Base-by-base conservation (phyloP, 257 asterid genomes). In the Solanum pennellii region DNA sequence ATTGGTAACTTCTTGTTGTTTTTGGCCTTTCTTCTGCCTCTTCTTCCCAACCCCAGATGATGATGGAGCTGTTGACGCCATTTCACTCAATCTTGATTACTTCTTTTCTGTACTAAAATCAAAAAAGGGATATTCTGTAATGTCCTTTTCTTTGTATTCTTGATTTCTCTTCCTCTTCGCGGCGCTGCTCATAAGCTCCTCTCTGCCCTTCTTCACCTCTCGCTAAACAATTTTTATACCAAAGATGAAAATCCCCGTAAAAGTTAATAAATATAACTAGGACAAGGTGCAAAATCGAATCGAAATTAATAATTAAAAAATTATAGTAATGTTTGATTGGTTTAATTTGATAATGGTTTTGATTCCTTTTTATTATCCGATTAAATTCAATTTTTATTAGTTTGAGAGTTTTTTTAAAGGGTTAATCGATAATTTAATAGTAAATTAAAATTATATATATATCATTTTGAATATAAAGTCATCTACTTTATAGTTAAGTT, bases 11-110 rank as follows among this genome's bases (percentile, higher is more conserved):
- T 29, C 68, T 15, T 80, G 83, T 39, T 20, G 87, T 49, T 29
- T 29, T 37, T 29, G 88, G 86, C 87, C 90, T 69, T 91, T 89
- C 92, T 86, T 89, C 89, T 82, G 90, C 88, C 87, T 92, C 82
- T 87, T 92, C 89, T 86, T 83, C 44, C 88, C 89, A 12, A 76
- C 62, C 79, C 45, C 91, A 87, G 80, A 52, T 12, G 86, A 62
- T 76, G 35, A 9, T 25, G 92, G 76, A 60, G 86, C 90, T 20
- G 89, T 76, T 20, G 83, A 87, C 88, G 74, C 87, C 72, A 65
- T 42, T 59, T 75, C 86, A 44, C 84, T 77, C 39, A 25, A 42
- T 23, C 47, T 56, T 75, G 71, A 44, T 85, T 49, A 49, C 39
- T 12, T 72, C 37, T 25, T 84, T 66, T 39, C 27, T 18, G 33